These are phyloP conservation scores for Neurospora terricola DNA, from an alignment of 495 filamentous ascomycete species.

Conservation along the genomic window DNA sequence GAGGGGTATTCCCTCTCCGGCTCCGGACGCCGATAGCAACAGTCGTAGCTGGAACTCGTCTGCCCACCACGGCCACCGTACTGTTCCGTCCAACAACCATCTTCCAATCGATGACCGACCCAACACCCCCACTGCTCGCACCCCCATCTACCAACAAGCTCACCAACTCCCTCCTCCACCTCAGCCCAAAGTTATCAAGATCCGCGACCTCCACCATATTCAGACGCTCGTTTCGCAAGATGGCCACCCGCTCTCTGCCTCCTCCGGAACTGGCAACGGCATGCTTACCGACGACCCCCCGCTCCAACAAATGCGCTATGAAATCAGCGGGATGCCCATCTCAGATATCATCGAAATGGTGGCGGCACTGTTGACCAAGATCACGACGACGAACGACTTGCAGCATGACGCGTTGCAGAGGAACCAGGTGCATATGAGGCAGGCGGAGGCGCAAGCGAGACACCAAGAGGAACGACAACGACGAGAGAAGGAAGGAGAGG, in stretches of 20 bases:
- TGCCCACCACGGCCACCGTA: background rate
- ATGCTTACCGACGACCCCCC: constrained; percentile 36
- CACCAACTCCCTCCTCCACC: background rate
- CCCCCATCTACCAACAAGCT: background rate
- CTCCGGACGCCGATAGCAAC: constrained; percentile 31
- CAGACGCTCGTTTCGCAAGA: constrained; percentile 78
- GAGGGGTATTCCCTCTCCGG: constrained; percentile 50
- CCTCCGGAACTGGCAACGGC: constrained; percentile 26
- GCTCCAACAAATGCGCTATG: constrained; percentile 57
- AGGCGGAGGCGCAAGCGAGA: constrained; percentile 30
- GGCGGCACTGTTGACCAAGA: constrained; percentile 93
- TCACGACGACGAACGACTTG: constrained; percentile 90
- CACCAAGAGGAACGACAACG: constrained; percentile 21
- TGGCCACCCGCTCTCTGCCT: constrained; percentile 31
- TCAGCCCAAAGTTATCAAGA: constrained; percentile 38
- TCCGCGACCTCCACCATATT: constrained; percentile 80
- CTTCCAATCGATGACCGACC: constrained; percentile 3
- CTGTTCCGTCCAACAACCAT: background rate
- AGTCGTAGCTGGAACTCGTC: background rate
- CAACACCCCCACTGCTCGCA: constrained; percentile 5
- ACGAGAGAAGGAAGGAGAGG: background rate
- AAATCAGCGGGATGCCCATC: constrained; percentile 97
- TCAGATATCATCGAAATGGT: constrained; percentile 99
- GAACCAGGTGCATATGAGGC: constrained; percentile 37
- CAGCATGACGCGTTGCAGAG: constrained; percentile 65